A percentile compares a stretch with the other conserved stretches of the same genome.
These are phyloP conservation scores for Carex arenaria DNA, from an alignment of 202 grass and related monocot species.

Conservation along the genomic window DNA sequence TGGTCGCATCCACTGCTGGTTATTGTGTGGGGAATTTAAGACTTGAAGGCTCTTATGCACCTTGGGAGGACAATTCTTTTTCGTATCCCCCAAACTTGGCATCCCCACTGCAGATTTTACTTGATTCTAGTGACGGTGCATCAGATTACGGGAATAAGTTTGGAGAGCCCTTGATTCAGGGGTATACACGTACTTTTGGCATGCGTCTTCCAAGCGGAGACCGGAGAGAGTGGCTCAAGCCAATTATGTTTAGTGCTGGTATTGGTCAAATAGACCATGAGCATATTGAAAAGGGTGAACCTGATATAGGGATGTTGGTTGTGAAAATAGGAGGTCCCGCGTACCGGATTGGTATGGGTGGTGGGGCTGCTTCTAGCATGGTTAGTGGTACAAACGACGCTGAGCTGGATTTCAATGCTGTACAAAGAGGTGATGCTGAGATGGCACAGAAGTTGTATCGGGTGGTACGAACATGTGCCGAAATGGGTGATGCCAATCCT, in stretches of 20 bases:
- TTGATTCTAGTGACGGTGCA: conserved; percentile 80
- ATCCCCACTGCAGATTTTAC: conserved; percentile 68
- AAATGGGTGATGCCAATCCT: conserved; percentile 88
- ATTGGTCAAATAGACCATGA: conserved; percentile 89
- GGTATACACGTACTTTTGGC: conserved; percentile 77
- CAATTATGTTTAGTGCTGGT: conserved; percentile 97
- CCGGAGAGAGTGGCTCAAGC: conserved; percentile 83
- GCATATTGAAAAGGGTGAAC: conserved; percentile 65
- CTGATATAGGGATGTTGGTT: conserved; percentile 91
- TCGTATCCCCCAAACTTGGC: conserved; percentile 73
- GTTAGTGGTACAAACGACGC: conserved; percentile 91
- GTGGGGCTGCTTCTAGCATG: conserved; percentile 94
- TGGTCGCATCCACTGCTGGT: conserved; percentile 78
- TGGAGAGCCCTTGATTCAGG: conserved; percentile 85
- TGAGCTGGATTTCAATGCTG: conserved; percentile 89
- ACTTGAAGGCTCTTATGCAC: conserved; percentile 56
- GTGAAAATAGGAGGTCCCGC: conserved; percentile 96
- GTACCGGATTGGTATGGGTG: conserved; percentile 97
- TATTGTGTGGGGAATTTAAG: conserved; percentile 91
- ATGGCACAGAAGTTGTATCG: conserved; percentile 88
- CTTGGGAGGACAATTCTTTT: conserved; percentile 88
- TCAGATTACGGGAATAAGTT: conserved; percentile 99
- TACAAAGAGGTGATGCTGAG: conserved; percentile 95
- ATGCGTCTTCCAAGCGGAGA: conserved; percentile 76
- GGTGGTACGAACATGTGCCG: conserved; percentile 70